Evolutionary conservation across 495 filamentous ascomycete species (phyloP), one percentile per base, ranked within the genome.

Genomic region (Aspergillus avenaceus): DNA sequence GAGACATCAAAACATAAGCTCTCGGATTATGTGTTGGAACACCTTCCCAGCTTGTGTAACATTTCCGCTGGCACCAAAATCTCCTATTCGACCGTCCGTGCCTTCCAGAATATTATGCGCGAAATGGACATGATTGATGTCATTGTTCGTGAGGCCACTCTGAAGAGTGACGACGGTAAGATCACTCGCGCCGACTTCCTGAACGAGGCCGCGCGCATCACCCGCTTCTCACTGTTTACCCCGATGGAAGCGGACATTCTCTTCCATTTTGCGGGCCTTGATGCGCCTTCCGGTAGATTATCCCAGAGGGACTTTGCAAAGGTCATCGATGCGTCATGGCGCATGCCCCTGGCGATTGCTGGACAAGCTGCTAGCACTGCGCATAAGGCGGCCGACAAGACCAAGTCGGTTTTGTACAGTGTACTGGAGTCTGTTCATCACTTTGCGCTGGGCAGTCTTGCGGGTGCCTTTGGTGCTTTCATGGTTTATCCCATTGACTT

Each of bases 401-500:
- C 80, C 21, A 74, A 74, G 54, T 67, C 70, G 7, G 57, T 89
- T 46, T 48, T 96, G 12, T 68, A 84, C 45, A 72, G 76, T 47
- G 66, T 85, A 16, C 64, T 88, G 7, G 88, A 93, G 61, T 95
- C 90, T 2, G 87, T 77, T 3, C 92, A 95, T 62, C 90, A 91
- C 67, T 98, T 98, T 59, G 81, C 75, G 1, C 80, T 98, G 2
- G 93, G 93, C 29, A 88, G 86, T 67, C 58, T 93, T 54, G 93
- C 95, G 9, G 93, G 93, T 65, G 93, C 93, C 18, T 98, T 97
- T 59, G 93, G 93, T 60, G 93, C 93, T 12, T 97, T 97, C 66
- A 95, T 97, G 85, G 93, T 98, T 32, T 98, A 98, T 67, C 93
- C 93, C 22, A 97, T 98, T 66, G 93, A 98, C 71, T 74, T 98